Evolutionary conservation across 1,139 yeast species (phyloP).

Genomic region (Meyerozyma sp.): DNA sequence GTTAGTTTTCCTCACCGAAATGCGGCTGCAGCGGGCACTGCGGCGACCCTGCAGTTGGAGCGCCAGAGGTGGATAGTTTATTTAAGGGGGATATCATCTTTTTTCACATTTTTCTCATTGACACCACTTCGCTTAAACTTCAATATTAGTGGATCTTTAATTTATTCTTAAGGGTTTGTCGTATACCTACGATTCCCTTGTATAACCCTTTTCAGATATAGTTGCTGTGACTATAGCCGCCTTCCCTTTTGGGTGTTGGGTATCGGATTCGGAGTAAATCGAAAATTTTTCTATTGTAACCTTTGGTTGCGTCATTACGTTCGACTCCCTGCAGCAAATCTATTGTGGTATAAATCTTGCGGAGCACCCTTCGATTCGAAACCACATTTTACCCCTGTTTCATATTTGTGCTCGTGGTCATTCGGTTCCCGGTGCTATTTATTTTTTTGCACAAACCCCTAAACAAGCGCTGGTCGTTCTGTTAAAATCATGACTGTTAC

Average conservation of each 20-base stretch:
- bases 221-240: not conserved
- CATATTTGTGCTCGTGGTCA: not conserved
- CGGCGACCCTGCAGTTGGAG: not conserved
- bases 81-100: not conserved
- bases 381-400: not conserved
- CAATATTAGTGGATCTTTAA: too few species aligned
- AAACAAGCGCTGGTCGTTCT: not conserved
- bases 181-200: too few species aligned
- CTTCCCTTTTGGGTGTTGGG: not conserved
- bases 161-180: too few species aligned
- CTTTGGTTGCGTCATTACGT: not conserved
- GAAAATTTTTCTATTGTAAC: not conserved
- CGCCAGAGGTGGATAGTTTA: not conserved
- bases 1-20: not conserved
- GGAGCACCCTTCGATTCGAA: too few species aligned
- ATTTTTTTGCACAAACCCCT: not conserved
- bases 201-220: not conserved
- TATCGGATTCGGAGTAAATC: not conserved
- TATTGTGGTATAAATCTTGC: not conserved
- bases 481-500: not conserved
- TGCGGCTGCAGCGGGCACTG: not conserved
- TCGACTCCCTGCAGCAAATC: not conserved
- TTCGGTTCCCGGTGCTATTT: not conserved
- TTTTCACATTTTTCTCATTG: not conserved
- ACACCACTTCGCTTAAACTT: too few species aligned